Conservation (phyloP, 2,329 filamentous ascomycete genomes). For the Neoarthrinium moseri region DNA sequence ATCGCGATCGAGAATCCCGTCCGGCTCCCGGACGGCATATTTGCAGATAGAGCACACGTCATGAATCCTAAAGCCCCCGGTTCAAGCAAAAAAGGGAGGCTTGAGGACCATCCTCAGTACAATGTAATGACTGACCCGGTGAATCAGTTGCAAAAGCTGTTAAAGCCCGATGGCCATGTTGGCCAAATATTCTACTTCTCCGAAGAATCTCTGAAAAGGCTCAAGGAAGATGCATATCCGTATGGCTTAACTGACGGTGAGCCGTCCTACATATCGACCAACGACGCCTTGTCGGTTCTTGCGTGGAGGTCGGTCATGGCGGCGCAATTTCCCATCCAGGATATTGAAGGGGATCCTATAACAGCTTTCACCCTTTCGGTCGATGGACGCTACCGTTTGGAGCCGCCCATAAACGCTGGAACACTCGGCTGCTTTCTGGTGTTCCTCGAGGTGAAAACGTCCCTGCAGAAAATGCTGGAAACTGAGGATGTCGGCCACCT, state of each 20-base stretch:
- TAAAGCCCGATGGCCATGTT: not conserved
- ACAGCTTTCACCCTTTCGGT: not conserved
- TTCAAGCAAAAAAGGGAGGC: not conserved
- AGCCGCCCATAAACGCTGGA: not conserved
- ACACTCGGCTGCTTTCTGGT: constrained; percentile 2
- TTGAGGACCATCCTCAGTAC: not conserved
- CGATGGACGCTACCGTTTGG: not conserved
- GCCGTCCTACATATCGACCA: not conserved
- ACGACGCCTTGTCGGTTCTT: constrained; percentile 2
- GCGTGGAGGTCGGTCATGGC: not conserved
- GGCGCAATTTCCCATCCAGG: not conserved
- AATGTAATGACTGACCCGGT: not conserved
- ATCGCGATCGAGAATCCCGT: not conserved
- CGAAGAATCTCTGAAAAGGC: not conserved
- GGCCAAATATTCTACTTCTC: constrained; percentile 4
- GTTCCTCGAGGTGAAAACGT: not conserved
- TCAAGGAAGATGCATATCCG: not conserved
- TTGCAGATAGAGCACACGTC: not conserved
- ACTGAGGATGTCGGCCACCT: not conserved
- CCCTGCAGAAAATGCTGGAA: not conserved
- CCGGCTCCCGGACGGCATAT: not conserved
- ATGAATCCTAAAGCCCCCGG: not conserved
- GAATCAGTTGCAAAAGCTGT: not conserved
- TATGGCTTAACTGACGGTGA: not conserved
- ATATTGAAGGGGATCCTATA: not conserved